Conservation (phyloP, 495 filamentous ascomycete species). For the Peziza echinospora region DNA sequence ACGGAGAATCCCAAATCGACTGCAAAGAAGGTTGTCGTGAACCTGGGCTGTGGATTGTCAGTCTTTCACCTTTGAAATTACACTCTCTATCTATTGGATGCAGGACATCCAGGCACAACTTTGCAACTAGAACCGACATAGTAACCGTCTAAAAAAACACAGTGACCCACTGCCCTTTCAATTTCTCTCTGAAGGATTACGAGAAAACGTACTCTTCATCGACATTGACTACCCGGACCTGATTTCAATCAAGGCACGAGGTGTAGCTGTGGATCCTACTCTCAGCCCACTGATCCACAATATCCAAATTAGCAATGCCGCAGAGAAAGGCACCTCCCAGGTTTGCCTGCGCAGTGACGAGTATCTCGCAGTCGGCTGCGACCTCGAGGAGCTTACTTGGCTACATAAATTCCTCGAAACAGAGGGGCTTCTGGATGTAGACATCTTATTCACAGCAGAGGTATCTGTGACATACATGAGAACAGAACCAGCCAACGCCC, state of each 20-base stretch:
- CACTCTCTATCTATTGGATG: neutral
- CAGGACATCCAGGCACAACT: no score
- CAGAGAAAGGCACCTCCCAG: conserved; percentile 25
- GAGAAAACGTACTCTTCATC: conserved; percentile 41
- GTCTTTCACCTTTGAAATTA: conserved; percentile 14
- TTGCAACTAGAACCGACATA: no score
- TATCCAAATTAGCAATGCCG: no score
- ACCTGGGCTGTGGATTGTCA: conserved; percentile 81
- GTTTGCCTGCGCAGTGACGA: conserved; percentile 38
- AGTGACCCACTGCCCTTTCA: conserved; percentile 87
- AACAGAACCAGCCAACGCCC: conserved; percentile 42
- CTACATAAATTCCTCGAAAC: conserved; percentile 34
- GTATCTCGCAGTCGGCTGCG: conserved; percentile 66
- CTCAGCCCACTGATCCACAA: conserved; percentile 34
- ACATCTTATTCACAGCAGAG: conserved; percentile 63
- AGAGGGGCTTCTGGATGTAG: conserved; percentile 33
- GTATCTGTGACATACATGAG: conserved; percentile 88
- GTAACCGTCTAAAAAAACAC: no score
- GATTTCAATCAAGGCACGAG: conserved; percentile 48
- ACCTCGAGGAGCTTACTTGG: conserved; percentile 41
- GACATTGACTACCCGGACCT: conserved; percentile 76
- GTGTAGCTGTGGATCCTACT: conserved; percentile 25
- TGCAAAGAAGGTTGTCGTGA: conserved; percentile 54
- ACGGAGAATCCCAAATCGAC: conserved; percentile 27
- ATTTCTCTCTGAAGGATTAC: conserved; percentile 37